phyloP scores from a whole-genome alignment of 768 basidiomycete species.

The Collybia mongolica region DNA sequence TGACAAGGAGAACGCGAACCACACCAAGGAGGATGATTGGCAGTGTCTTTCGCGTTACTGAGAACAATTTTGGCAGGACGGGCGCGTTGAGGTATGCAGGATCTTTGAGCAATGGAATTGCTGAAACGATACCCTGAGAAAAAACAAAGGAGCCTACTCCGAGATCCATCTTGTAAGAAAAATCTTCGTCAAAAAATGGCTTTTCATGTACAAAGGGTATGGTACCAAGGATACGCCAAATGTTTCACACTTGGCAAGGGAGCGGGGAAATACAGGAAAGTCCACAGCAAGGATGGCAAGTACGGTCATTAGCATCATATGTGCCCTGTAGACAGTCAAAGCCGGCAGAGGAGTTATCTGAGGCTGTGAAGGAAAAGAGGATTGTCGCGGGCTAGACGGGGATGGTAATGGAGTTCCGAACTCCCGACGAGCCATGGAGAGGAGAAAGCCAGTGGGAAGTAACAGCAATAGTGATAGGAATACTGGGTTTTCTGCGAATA shows the following conservation, averaged over 20 bases:
- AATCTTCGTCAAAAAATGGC: conserved; percentile 2
- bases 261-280: conserved; percentile 88
- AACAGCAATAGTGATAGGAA: conserved; percentile 50
- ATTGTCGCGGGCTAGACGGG: conserved; percentile 9
- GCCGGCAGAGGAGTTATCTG: conserved; percentile 61
- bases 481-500: conserved; percentile 60
- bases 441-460: conserved; percentile 41
- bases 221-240: conserved; percentile 92
- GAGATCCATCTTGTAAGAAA: conserved; percentile 80
- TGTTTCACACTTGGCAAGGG: conserved; percentile 89
- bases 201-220: conserved; percentile 4
- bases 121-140: conserved; percentile 91
- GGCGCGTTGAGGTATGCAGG: conserved; percentile 51
- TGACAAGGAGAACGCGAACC: conserved; percentile 79
- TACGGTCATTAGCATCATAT: conserved; percentile 93
- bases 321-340: conserved; percentile 84
- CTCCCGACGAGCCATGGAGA: conserved; percentile 40
- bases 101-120: conserved; percentile 73
- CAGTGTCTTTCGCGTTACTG: conserved; percentile 52
- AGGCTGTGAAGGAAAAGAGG: conserved; percentile 9
- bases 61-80: conserved; percentile 47
- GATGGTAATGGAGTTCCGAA: conserved; percentile 55
- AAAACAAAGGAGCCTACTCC: conserved; percentile 98
- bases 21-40: conserved; percentile 76
- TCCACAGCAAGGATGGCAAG: conserved; percentile 95